Conservation (phyloP, 768 basidiomycete species). For the Pleurotus ostreatus region DNA sequence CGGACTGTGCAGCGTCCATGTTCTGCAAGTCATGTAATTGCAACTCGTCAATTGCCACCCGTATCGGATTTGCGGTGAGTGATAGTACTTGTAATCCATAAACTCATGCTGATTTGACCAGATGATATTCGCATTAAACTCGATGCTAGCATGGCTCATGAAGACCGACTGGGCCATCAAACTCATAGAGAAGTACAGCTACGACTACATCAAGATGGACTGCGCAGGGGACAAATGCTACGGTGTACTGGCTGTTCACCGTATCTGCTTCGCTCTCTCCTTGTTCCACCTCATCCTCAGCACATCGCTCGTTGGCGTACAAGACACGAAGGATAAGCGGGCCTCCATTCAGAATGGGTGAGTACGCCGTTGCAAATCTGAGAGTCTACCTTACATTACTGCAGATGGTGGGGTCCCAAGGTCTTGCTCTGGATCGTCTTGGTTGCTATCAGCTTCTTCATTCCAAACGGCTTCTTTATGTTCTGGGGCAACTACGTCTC, state of each 20-base stretch:
- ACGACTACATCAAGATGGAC: constrained; percentile 98
- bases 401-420: constrained; percentile 99
- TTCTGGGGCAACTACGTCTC: constrained; percentile 95
- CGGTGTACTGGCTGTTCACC: constrained; percentile 92
- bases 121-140: constrained; percentile 95
- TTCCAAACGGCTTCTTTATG: constrained; percentile 97
- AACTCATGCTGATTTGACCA: constrained; percentile 24
- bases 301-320: constrained; percentile 76
- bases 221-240: constrained; percentile 93
- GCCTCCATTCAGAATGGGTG: constrained; percentile 97
- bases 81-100: not conserved
- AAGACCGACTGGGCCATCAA: constrained; percentile 84
- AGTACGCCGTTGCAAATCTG: constrained; percentile 12
- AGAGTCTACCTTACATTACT: not conserved
- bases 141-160: constrained; percentile 96
- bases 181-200: constrained; percentile 87
- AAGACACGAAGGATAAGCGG: constrained; percentile 87
- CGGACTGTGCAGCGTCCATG: constrained; percentile 67
- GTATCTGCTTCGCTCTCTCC: constrained; percentile 92
- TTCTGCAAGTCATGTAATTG: constrained; percentile 99
- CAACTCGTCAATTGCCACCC: constrained; percentile 96
- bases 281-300: constrained; percentile 86
- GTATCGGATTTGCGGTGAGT: constrained; percentile 89
- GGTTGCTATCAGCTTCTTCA: constrained; percentile 81
- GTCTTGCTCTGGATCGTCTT: constrained; percentile 85